Evolutionary conservation across 345 rosid genomes (phyloP).

Genomic region (Abelmoschus esculentus): DNA sequence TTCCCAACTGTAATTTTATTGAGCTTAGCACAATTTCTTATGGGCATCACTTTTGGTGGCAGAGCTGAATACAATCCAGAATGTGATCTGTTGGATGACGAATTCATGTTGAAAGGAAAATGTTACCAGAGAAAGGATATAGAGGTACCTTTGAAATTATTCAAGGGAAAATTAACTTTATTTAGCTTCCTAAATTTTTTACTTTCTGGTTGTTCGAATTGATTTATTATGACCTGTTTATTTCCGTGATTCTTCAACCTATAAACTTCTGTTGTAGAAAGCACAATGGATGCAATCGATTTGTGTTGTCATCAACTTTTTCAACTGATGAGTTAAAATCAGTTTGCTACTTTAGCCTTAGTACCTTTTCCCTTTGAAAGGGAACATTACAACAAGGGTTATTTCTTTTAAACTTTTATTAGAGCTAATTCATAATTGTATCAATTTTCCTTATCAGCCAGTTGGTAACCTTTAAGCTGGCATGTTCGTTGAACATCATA

Average conservation of each 20-base stretch:
- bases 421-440: not conserved
- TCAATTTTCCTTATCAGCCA: not conserved
- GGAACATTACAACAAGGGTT: not conserved
- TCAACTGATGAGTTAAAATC: not conserved
- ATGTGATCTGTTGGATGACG: constrained; percentile 71
- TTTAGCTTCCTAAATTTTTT: not conserved
- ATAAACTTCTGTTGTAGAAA: not conserved
- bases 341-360: not conserved
- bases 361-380: not conserved
- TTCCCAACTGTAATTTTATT: not conserved
- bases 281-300: not conserved
- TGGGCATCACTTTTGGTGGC: constrained; percentile 19
- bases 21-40: not conserved
- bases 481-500: not conserved
- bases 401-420: not conserved
- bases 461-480: not conserved
- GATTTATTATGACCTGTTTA: not conserved
- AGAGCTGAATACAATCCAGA: constrained; percentile 87
- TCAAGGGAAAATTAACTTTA: not conserved
- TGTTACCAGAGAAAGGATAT: constrained; percentile 80
- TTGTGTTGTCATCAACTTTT: not conserved
- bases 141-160: constrained; percentile 41
- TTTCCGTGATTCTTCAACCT: not conserved
- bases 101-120: constrained; percentile 72
- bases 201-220: not conserved